Percentiles rank a stretch among this genome's conserved stretches.
Conservation (phyloP, 768 basidiomycete genomes). For the Pleurotus pulmonarius region DNA sequence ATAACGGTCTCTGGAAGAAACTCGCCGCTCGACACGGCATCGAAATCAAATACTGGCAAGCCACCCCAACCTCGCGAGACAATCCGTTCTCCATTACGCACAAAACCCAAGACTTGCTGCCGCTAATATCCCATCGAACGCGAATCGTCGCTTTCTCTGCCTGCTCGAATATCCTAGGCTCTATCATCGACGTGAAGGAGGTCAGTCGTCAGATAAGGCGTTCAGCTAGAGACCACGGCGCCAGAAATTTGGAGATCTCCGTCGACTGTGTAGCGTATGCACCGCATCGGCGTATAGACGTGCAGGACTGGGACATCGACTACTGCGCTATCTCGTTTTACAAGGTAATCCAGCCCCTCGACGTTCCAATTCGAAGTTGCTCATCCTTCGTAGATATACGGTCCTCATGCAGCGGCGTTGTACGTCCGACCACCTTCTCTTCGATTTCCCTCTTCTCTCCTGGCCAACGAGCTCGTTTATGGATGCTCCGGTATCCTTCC, state of each 20-base stretch:
- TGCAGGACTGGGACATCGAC: constrained; percentile 76
- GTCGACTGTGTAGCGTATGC: constrained; percentile 80
- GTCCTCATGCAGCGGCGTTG: constrained; percentile 63
- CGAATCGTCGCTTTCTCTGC: constrained; percentile 71
- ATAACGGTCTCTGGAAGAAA: constrained; percentile 72
- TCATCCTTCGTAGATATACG: constrained; percentile 52
- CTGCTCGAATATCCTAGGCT: constrained; percentile 74
- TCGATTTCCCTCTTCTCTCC: constrained; percentile 27
- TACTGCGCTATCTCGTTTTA: constrained; percentile 70
- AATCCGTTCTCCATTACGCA: constrained; percentile 67
- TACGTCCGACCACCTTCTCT: constrained; percentile 53
- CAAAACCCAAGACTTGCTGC: constrained; percentile 50
- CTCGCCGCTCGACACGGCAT: constrained; percentile 57
- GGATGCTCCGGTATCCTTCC: constrained; percentile 22
- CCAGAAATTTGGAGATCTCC: constrained; percentile 57
- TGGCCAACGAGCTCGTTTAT: not conserved
- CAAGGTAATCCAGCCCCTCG: constrained; percentile 43
- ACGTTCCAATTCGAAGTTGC: not conserved
- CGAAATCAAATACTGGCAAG: constrained; percentile 55
- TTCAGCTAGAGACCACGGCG: constrained; percentile 51
- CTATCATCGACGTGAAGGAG: constrained; percentile 56
- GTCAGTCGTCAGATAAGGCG: constrained; percentile 48
- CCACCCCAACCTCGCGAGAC: constrained; percentile 38
- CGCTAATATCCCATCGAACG: constrained; percentile 60
- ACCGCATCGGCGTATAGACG: constrained; percentile 68